A percentile compares a stretch with the other conserved stretches of the same genome.
Evolutionary conservation across 768 basidiomycete genomes (phyloP).

Genomic region (Boletus rex-veris): DNA sequence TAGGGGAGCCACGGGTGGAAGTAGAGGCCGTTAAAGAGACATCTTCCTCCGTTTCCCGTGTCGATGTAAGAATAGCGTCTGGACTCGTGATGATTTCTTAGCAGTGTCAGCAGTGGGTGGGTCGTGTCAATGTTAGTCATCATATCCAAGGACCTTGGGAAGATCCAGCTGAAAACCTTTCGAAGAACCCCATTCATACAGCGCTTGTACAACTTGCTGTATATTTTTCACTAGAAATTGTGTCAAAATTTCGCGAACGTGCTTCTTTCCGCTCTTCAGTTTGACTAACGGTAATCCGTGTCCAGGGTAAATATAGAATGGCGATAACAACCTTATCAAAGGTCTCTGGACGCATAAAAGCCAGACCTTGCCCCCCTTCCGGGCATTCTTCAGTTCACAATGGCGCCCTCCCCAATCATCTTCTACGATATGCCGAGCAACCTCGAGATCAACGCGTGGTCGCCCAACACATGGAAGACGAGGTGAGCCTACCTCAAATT

Average conservation of each 20-base stretch:
- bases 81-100: not conserved
- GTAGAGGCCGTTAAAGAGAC: slow-evolving; percentile 10
- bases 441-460: slow-evolving; percentile 33
- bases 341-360: slow-evolving; percentile 6
- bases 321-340: not conserved
- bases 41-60: not conserved
- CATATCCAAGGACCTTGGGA: slow-evolving; percentile 12
- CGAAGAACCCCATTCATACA: not conserved
- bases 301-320: slow-evolving; percentile 5
- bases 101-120: not conserved
- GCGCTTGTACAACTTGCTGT: not conserved
- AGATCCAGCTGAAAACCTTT: not conserved
- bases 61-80: slow-evolving; percentile 9
- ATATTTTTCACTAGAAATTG: not conserved
- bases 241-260: not conserved
- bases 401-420: slow-evolving; percentile 29
- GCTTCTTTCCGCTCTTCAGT: not conserved
- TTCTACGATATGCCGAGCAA: slow-evolving; percentile 46
- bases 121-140: slow-evolving; percentile 15
- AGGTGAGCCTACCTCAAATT: slow-evolving; percentile 32
- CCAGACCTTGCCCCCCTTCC: not conserved
- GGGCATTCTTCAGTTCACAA: slow-evolving; percentile 7
- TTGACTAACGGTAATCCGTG: not conserved
- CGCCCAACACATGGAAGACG: slow-evolving; percentile 46
- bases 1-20: slow-evolving; percentile 37